Conservation (phyloP, 257 asterid species). For the Verbena officinalis region DNA sequence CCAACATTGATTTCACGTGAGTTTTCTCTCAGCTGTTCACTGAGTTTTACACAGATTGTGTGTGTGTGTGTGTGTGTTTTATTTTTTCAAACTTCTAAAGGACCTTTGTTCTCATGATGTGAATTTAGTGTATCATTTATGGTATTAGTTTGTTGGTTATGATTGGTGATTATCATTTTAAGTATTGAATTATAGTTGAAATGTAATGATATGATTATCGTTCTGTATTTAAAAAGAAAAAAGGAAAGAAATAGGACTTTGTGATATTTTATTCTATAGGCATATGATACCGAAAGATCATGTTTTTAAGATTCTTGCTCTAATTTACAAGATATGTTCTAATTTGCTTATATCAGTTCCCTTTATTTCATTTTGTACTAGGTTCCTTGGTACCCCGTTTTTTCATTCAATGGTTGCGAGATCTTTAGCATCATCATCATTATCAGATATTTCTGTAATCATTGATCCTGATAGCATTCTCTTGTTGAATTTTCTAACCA, state of each 20-base stretch:
- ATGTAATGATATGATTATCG: too few species aligned
- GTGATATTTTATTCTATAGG: neutral
- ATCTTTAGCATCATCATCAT: conserved; percentile 63
- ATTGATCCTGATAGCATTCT: conserved; percentile 80
- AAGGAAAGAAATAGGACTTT: neutral
- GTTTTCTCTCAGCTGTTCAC: conserved; percentile 30
- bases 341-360: conserved; percentile 21
- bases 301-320: neutral
- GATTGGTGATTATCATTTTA: too few species aligned
- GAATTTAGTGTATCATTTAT: too few species aligned
- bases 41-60: neutral
- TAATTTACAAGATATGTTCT: conserved; percentile 3
- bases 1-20: conserved; percentile 88
- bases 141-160: too few species aligned
- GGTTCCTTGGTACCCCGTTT: conserved; percentile 83
- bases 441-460: conserved; percentile 73
- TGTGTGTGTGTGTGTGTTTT: too few species aligned
- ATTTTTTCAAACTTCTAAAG: too few species aligned
- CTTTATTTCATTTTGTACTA: conserved; percentile 32
- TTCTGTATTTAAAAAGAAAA: too few species aligned
- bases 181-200: too few species aligned
- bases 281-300: neutral
- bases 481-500: conserved; percentile 63
- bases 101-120: too few species aligned
- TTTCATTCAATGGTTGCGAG: conserved; percentile 96